Percentiles rank a stretch among this genome's conserved stretches.
Evolutionary conservation across 2,329 filamentous ascomycete genomes (phyloP).

Genomic region (Colletotrichum tamarilloi): DNA sequence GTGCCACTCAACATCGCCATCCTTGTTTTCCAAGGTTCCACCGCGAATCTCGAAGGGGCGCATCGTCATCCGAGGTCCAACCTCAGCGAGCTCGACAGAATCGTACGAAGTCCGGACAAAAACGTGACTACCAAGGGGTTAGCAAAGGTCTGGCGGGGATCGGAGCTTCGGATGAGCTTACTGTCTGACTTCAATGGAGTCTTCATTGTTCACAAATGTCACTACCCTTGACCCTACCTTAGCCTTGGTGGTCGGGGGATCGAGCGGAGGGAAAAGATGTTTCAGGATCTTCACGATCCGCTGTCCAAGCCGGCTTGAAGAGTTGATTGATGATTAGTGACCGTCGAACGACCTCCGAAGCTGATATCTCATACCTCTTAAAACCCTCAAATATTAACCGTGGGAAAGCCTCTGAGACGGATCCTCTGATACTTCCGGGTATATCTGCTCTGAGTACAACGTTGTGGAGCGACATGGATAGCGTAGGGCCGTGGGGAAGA

Average conservation of each 20-base stretch:
- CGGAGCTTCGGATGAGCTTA: conserved; percentile 3
- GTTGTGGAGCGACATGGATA: conserved; percentile 90
- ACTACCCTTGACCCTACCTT: conserved; percentile 91
- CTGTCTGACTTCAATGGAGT: conserved; percentile 87
- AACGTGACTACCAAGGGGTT: conserved; percentile 60
- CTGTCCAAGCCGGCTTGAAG: conserved; percentile 78
- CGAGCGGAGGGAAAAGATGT: conserved; percentile 92
- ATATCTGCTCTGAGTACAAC: conserved; percentile 92
- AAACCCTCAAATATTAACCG: conserved; percentile 98
- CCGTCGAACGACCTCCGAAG: background rate
- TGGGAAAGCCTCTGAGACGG: conserved; percentile 91
- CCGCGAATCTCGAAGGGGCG: conserved; percentile 91
- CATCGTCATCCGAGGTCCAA: conserved; percentile 83
- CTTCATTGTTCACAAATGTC: conserved; percentile 76
- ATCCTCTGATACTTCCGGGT: conserved; percentile 86
- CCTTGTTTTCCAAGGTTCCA: conserved; percentile 92
- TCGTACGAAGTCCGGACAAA: conserved; percentile 94
- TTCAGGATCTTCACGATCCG: conserved; percentile 91
- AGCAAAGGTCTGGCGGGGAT: background rate
- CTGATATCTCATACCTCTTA: conserved; percentile 46
- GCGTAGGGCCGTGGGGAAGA: conserved; percentile 82
- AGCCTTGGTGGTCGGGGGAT: conserved; percentile 74
- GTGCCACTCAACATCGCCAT: conserved; percentile 96
- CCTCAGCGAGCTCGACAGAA: conserved; percentile 83
- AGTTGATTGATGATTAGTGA: background rate